Conservation (phyloP, 805 yeast genomes). For the Candida takata region DNA sequence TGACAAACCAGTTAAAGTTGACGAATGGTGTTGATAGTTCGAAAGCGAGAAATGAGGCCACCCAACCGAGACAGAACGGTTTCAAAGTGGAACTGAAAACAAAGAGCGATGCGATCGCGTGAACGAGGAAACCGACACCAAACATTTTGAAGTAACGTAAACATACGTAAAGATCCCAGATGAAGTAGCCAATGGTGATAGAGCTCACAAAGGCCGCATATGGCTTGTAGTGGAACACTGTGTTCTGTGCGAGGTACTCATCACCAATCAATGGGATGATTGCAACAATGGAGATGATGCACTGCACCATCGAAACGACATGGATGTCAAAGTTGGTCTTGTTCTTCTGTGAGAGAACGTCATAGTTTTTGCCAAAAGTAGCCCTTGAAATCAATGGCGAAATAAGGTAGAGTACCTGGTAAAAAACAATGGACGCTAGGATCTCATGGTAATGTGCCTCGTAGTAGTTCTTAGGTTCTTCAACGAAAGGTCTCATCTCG, state of each 20-base stretch:
- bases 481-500: constrained; percentile 25
- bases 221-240: constrained; percentile 65
- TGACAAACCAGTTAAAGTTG: constrained; percentile 86
- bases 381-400: constrained; percentile 45
- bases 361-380: constrained; percentile 50
- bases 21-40: constrained; percentile 94
- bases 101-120: constrained; percentile 73
- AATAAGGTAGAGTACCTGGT: constrained; percentile 44
- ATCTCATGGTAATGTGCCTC: constrained; percentile 74
- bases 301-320: constrained; percentile 81
- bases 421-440: constrained; percentile 49
- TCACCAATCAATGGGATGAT: constrained; percentile 63
- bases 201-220: constrained; percentile 70
- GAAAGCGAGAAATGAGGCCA: constrained; percentile 75
- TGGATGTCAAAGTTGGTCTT: constrained; percentile 83
- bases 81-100: constrained; percentile 58
- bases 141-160: constrained; percentile 53
- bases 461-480: constrained; percentile 34
- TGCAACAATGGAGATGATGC: constrained; percentile 52
- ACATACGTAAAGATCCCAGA: constrained; percentile 85
- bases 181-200: constrained; percentile 74
- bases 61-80: constrained; percentile 77
- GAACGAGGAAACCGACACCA: constrained; percentile 77
- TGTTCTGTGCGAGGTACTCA: constrained; percentile 38
- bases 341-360: constrained; percentile 35